Base-by-base conservation (phyloP, 169 alveolate species). In the Plasmodium blacklocki region DNA sequence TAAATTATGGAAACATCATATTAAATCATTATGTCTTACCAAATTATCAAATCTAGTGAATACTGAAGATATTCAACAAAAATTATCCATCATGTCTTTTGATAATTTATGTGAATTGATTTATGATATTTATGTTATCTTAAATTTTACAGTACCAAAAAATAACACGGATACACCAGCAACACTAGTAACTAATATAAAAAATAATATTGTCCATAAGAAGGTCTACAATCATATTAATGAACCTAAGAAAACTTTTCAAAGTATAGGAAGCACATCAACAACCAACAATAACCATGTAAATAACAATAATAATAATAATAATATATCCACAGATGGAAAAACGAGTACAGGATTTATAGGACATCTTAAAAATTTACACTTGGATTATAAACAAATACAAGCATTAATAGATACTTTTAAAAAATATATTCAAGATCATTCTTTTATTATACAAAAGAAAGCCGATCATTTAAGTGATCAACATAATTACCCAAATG, bases 1-100 rank as follows among this genome's bases (percentile, higher is more conserved):
- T 26, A 85, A 88, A 74, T 59, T 93, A 52, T 62, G 92, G 91
- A 72, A 62, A 23, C 85, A 83, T 47, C 91, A 83, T 58, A 83
- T 83, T 70, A 92, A 94, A 74, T 88, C 83, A 59, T 88, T 74
- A 50, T 88, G 87, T 90, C 52, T 62, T 75, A 88, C 87, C 26
- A 70, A 75, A 89, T 88, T 80, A 92, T 45, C 64, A 43, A 76
- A 67, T 67, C 23, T 58, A 67, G 59, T 49, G 52, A 74, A 74
- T 29, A 43, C 29, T 3, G 83, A 73, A 18, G 26, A 32, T 56
- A 50, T 83, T 43, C 86, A 67, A 62, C 85, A 83, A 58, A 43
- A 58, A 29, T n/a, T 83, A 15, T n/a, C 72, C 11, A 8, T 21
- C 39, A 70, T 83, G 86, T 73, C 91, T 14, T 83, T 83, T 83